Evolutionary conservation across 805 yeast species (phyloP), one percentile per base, ranked within the genome.

Genomic region (Kuraishia hungarica): DNA sequence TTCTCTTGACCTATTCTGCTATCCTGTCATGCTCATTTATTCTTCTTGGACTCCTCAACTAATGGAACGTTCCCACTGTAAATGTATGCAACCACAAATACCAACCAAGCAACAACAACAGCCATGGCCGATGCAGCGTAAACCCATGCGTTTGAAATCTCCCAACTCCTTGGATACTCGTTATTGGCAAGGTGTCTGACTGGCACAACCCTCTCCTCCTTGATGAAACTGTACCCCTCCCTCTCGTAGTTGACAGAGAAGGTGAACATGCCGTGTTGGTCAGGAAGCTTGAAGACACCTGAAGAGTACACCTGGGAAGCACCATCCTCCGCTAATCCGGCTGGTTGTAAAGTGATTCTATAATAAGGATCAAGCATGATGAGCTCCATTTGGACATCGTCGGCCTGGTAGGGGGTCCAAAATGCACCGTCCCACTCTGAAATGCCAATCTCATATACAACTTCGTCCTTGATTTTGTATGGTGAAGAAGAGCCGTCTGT

Each of bases 261-360:
- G 1, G 97, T 88, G 73, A 91, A 94, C 80, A 94, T 87, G 56
- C 99, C 99, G 70, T 94, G 97, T 65, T 91, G 97, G 69, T 93
- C 97, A 22, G 99, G 99, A 46, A 90, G 71, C 51, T 78, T 78
- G 70, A 94, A 90, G 53, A 74, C 71, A 7, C 48, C 71, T 20
- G 80, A 74, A 21, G 71, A 72, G 64, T 81, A 84, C 20, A 73
- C 67, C 64, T 83, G 85, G n/a, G 77, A 69, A 4, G 73, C 69
- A 1, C 62, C 64, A 13, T 72, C 72, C 7, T 63, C 68, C 1
- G 64, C 54, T 2, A 73, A 68, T 10, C 75, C 75, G 50, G 74
- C 65, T 28, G 78, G 75, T 20, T 68, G 61, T 64, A 94, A 72
- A 58, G 78, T 83, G 56, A 93, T 67, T 65, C 99, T 83, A 67